Evolutionary conservation across 495 filamentous ascomycete genomes (phyloP).

Genomic region (Penicillium samsonianum): DNA sequence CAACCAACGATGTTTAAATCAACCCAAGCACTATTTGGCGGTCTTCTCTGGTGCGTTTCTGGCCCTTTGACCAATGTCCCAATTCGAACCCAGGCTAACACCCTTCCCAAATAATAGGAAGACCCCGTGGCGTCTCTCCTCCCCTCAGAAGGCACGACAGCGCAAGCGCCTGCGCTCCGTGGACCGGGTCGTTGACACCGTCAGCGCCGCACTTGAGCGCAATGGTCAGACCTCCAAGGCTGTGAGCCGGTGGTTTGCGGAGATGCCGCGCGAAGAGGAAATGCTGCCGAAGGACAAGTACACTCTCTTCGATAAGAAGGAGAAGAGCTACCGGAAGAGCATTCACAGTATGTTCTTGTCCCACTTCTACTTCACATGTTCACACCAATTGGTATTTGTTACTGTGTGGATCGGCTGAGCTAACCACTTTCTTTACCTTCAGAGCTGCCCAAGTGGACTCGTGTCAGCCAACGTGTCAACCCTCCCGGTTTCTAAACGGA

Average conservation of each 20-base stretch:
- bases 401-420: neutral
- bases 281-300: constrained; percentile 98
- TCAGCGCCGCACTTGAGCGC: constrained; percentile 74
- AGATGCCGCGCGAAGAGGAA: constrained; percentile 95
- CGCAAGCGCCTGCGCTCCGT: constrained; percentile 82
- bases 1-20: constrained; percentile 62
- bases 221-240: constrained; percentile 67
- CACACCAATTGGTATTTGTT: neutral
- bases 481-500: constrained; percentile 81
- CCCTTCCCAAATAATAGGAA: constrained; percentile 63
- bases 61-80: too few species aligned
- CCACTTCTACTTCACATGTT: neutral
- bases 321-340: constrained; percentile 91
- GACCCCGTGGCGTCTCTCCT: constrained; percentile 93
- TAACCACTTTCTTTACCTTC: constrained; percentile 10
- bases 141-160: constrained; percentile 86
- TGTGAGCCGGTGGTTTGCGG: constrained; percentile 82
- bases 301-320: constrained; percentile 95
- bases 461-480: constrained; percentile 89
- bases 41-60: constrained; percentile 74
- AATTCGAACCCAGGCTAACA: constrained; percentile 13
- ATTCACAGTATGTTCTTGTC: constrained; percentile 78
- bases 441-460: constrained; percentile 96
- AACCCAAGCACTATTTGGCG: constrained; percentile 72
- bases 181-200: constrained; percentile 74